These are phyloP conservation scores for Psilocybe mexicana DNA, from an alignment of 1,284 basidiomycete species.

Conservation along the genomic window DNA sequence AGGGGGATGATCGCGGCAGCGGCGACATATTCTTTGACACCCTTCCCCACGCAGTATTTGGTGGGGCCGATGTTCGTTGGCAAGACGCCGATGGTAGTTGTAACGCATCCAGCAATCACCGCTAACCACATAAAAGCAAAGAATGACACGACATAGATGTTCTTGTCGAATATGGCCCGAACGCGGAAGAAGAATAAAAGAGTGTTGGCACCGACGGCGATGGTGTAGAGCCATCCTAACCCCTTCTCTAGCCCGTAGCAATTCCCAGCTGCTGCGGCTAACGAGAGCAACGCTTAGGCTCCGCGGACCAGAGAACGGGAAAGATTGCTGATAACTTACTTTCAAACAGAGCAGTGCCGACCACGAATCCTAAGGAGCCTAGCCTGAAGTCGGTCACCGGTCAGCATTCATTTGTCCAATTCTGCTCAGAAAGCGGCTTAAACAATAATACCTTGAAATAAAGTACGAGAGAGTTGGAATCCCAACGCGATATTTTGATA, in stretches of 20 bases:
- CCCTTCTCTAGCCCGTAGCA: constrained; percentile 13
- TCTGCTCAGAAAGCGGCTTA: neutral
- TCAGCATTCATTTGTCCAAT: neutral
- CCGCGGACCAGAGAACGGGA: neutral
- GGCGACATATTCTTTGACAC: constrained; percentile 16
- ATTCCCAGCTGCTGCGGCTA: neutral
- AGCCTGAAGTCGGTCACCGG: constrained; percentile 8
- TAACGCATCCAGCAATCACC: constrained; percentile 20
- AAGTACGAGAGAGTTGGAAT: constrained; percentile 26
- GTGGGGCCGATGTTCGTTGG: constrained; percentile 25
- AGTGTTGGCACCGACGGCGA: constrained; percentile 27
- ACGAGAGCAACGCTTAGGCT: neutral
- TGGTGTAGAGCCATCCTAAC: constrained; percentile 15
- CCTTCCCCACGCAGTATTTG: constrained; percentile 24
- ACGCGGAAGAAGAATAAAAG: constrained; percentile 35
- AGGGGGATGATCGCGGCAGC: constrained; percentile 16
- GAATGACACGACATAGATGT: constrained; percentile 21
- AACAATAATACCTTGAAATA: constrained; percentile 24
- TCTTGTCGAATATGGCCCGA: constrained; percentile 29
- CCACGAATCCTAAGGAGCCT: constrained; percentile 5
- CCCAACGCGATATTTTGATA: constrained; percentile 17
- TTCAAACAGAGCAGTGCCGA: neutral
- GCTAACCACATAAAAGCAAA: constrained; percentile 31
- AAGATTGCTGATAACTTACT: neutral
- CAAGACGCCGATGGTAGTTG: constrained; percentile 17